Conservation (phyloP, 768 basidiomycete genomes). For the Lactarius sp. region DNA sequence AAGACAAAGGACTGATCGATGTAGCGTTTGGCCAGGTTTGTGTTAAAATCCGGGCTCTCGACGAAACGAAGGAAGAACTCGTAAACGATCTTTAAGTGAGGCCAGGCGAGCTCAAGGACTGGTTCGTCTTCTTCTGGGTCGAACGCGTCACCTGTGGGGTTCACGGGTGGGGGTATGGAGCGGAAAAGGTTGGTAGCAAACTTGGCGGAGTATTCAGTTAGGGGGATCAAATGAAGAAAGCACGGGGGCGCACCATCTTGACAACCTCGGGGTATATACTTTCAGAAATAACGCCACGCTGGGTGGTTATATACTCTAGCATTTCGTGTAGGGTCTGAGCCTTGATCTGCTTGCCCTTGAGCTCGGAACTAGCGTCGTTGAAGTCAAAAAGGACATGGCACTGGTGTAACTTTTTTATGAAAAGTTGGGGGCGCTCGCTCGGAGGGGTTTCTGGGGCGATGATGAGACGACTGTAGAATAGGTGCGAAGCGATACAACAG, state of each 20-base stretch:
- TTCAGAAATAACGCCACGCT: conserved; percentile 94
- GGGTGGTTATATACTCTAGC: conserved; percentile 98
- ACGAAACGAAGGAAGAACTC: conserved; percentile 99
- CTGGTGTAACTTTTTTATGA: conserved; percentile 92
- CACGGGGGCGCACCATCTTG: conserved; percentile 70
- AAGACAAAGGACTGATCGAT: conserved; percentile 96
- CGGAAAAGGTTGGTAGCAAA: conserved; percentile 98
- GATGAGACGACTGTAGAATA: conserved; percentile 22
- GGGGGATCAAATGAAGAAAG: conserved; percentile 15
- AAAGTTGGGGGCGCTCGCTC: conserved; percentile 83
- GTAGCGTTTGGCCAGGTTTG: conserved; percentile 94
- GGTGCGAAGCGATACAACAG: conserved; percentile 30
- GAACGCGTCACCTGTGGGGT: conserved; percentile 96
- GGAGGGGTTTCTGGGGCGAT: conserved; percentile 70
- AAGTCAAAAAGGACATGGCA: conserved; percentile 98
- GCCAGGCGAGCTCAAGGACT: conserved; percentile 98
- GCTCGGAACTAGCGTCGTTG: conserved; percentile 92
- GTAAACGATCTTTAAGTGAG: conserved; percentile 98
- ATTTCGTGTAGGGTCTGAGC: conserved; percentile 96
- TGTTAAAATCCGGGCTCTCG: conserved; percentile 97
- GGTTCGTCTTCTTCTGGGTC: conserved; percentile 99
- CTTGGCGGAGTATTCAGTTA: conserved; percentile 38
- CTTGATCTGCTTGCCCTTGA: conserved; percentile 98
- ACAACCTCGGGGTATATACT: conserved; percentile 98
- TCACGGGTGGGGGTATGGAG: conserved; percentile 98